A percentile compares a stretch with the other conserved stretches of the same genome.
These are phyloP conservation scores for Neurospora africana DNA, from an alignment of 495 filamentous ascomycete species.

Conservation along the genomic window DNA sequence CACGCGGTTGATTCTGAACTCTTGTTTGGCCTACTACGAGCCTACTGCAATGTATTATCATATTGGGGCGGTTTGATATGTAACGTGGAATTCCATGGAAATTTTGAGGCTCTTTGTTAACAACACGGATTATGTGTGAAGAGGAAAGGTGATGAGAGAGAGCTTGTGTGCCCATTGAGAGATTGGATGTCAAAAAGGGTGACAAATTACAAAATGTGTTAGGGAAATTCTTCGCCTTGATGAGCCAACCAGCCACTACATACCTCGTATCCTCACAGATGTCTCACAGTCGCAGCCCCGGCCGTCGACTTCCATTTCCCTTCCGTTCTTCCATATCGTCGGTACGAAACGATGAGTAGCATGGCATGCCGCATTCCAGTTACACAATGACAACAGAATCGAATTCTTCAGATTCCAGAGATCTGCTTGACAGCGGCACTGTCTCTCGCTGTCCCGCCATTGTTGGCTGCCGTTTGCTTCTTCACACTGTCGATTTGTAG, in stretches of 20 bases:
- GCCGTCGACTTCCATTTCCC: not conserved
- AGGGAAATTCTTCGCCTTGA: not conserved
- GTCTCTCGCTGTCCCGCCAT: not conserved
- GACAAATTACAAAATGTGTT: not conserved
- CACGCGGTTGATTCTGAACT: not conserved
- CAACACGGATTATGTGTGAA: not conserved
- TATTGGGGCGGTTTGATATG: not conserved
- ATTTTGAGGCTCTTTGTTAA: not conserved
- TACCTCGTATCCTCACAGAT: not conserved
- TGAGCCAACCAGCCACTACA: not conserved
- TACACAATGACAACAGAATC: not conserved
- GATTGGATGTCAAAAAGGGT: not conserved
- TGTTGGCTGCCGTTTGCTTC: not conserved
- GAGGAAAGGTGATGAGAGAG: not conserved
- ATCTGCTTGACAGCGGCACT: conserved; percentile 5
- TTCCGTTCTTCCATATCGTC: not conserved
- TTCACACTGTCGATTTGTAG: not conserved
- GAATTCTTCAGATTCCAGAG: not conserved
- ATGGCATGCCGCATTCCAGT: not conserved
- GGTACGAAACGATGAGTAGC: not conserved
- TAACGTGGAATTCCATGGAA: not conserved
- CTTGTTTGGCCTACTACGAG: not conserved
- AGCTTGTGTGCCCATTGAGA: not conserved
- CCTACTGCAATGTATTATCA: not conserved
- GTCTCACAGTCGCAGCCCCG: not conserved